Evolutionary conservation across 371 early-diverging fungal genomes (phyloP).

Genomic region (Zancudomyces culisetae): DNA sequence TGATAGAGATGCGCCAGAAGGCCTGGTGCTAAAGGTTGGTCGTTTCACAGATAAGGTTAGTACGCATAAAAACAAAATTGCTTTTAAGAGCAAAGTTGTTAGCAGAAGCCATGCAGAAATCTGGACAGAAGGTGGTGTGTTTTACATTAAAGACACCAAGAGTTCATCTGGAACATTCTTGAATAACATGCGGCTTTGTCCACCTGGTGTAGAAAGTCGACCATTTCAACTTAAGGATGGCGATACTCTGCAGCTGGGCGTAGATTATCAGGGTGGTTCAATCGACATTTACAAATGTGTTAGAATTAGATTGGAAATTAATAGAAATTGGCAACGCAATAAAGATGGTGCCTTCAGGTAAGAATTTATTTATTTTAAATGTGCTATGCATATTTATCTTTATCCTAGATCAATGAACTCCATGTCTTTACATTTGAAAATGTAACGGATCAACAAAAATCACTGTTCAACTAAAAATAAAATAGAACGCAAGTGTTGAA

Average conservation of each 20-base stretch:
- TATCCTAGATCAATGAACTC: too few species aligned
- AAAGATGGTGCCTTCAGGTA: constrained; percentile 30
- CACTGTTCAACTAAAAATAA: background rate
- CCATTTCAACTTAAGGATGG: constrained; percentile 70
- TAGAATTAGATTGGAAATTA: constrained; percentile 59
- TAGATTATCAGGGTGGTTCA: constrained; percentile 88
- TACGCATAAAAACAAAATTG: constrained; percentile 39
- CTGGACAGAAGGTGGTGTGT: constrained; percentile 63
- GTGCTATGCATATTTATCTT: too few species aligned
- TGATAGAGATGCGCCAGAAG: constrained; percentile 55
- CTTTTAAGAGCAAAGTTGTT: constrained; percentile 88
- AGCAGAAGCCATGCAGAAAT: constrained; percentile 84
- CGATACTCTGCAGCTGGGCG: constrained; percentile 82
- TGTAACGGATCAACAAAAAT: background rate
- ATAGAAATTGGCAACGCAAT: constrained; percentile 40
- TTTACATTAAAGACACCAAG: constrained; percentile 79
- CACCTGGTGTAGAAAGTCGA: constrained; percentile 66
- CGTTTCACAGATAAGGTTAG: constrained; percentile 56
- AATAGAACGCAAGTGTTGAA: constrained; percentile 20
- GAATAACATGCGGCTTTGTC: constrained; percentile 74
- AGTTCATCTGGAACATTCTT: constrained; percentile 92
- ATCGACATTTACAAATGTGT: constrained; percentile 55
- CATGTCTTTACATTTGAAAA: too few species aligned
- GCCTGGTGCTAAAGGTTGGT: constrained; percentile 50
- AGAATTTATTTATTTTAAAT: background rate